phyloP scores from a whole-genome alignment of 2,329 filamentous ascomycete species.

The Cryphonectria carpinicola region DNA sequence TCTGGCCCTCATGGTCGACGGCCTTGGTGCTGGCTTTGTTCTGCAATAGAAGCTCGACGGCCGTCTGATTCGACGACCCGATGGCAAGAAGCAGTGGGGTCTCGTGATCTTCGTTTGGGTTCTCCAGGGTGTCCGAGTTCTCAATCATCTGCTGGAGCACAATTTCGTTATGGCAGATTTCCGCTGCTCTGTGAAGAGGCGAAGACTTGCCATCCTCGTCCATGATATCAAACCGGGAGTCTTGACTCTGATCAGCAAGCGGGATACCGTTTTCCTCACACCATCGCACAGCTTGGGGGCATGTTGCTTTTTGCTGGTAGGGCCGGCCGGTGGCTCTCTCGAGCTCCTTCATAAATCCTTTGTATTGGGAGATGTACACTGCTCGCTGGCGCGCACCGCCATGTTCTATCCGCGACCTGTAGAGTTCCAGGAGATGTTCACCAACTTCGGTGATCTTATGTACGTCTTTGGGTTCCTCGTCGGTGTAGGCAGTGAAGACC shows the following conservation, averaged over 20 bases:
- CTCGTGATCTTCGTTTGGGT: conserved; percentile 1
- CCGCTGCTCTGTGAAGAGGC: conserved; percentile 19
- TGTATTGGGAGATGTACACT: conserved; percentile 14
- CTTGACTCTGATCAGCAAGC: background rate
- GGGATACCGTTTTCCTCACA: background rate
- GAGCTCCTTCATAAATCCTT: conserved; percentile 14
- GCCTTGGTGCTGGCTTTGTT: conserved; percentile 15
- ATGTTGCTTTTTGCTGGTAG: background rate
- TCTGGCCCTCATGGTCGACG: conserved; percentile 8
- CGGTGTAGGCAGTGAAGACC: conserved; percentile 7
- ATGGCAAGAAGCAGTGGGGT: conserved; percentile 20
- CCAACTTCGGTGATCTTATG: conserved; percentile 4
- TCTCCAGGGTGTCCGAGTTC: conserved; percentile 16
- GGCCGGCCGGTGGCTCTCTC: conserved; percentile 7
- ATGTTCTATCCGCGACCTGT: conserved; percentile 3
- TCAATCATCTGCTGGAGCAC: conserved; percentile 23
- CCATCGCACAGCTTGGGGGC: conserved; percentile 18
- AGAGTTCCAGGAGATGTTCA: conserved; percentile 8
- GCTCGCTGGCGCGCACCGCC: background rate
- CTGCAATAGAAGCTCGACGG: conserved; percentile 11
- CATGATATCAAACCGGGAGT: conserved; percentile 12
- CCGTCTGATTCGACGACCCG: background rate
- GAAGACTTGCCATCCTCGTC: conserved; percentile 14
- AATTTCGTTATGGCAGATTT: conserved; percentile 2
- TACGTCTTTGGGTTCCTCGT: background rate